Evolutionary conservation across 257 asterid genomes (phyloP).

Genomic region (Rauvolfia tetraphylla): DNA sequence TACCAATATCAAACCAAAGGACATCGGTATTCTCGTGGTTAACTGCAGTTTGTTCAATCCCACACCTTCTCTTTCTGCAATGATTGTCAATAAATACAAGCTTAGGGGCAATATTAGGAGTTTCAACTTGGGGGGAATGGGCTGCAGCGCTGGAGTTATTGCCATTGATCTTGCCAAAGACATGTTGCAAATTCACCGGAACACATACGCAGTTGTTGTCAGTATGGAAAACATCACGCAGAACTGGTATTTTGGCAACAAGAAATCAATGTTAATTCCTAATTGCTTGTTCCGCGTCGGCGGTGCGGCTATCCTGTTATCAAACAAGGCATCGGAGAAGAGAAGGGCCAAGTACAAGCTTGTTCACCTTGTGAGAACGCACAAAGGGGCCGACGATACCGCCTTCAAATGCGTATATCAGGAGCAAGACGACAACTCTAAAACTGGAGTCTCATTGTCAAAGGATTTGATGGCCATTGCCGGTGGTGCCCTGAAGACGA

Average conservation of each 20-base stretch:
- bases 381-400: slow-evolving; percentile 29
- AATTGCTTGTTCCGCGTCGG: slow-evolving; percentile 45
- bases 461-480: slow-evolving; percentile 40
- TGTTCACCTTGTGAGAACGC: slow-evolving; percentile 31
- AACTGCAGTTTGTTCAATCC: slow-evolving; percentile 48
- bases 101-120: slow-evolving; percentile 32
- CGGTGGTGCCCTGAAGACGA: slow-evolving; percentile 32
- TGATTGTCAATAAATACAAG: slow-evolving; percentile 41
- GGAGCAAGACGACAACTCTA: slow-evolving; percentile 32
- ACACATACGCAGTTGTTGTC: slow-evolving; percentile 36
- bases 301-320: slow-evolving; percentile 27
- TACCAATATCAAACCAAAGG: slow-evolving; percentile 30
- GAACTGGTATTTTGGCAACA: slow-evolving; percentile 39
- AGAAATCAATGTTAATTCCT: slow-evolving; percentile 40
- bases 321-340: slow-evolving; percentile 26
- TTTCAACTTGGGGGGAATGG: slow-evolving; percentile 47
- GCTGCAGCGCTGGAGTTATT: slow-evolving; percentile 48
- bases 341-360: slow-evolving; percentile 35
- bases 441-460: slow-evolving; percentile 35
- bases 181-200: slow-evolving; percentile 35
- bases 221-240: slow-evolving; percentile 45
- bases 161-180: slow-evolving; percentile 41
- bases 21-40: slow-evolving; percentile 39
- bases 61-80: slow-evolving; percentile 41
- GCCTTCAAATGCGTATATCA: slow-evolving; percentile 35